Evolutionary conservation across 2,329 filamentous ascomycete species (phyloP).

Genomic region (Botrytis elliptica): DNA sequence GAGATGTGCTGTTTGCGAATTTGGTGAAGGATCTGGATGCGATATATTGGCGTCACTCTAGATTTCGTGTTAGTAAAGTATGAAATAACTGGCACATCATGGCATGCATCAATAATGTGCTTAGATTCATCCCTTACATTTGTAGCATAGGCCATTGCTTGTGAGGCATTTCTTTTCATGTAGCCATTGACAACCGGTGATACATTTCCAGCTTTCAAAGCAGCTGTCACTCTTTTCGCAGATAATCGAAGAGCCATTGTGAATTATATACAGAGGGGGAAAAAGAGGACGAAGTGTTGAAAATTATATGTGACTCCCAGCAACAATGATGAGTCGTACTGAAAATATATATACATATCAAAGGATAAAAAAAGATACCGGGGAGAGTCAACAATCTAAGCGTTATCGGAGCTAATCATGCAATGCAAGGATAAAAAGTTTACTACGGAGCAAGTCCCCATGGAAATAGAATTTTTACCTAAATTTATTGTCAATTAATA

Average conservation of each 20-base stretch:
- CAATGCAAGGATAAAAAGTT: conserved; percentile 10
- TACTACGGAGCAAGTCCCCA: background rate
- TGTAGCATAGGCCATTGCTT: conserved; percentile 40
- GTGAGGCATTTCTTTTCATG: conserved; percentile 36
- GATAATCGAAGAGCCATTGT: conserved; percentile 37
- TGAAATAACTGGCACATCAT: conserved; percentile 4
- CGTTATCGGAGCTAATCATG: conserved; percentile 20
- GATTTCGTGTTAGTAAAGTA: conserved; percentile 19
- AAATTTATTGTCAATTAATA: background rate
- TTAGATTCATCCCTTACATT: conserved; percentile 41
- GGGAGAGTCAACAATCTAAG: conserved; percentile 14
- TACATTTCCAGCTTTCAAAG: conserved; percentile 33
- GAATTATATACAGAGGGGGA: conserved; percentile 1
- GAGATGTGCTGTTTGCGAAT: conserved; percentile 73
- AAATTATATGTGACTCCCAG: background rate
- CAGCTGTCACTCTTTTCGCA: conserved; percentile 34
- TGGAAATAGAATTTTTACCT: background rate
- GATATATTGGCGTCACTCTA: conserved; percentile 47
- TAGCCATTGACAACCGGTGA: conserved; percentile 30
- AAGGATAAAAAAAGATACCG: conserved; percentile 7
- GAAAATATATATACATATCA: background rate
- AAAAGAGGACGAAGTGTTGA: background rate
- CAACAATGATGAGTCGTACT: background rate
- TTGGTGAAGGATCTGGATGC: conserved; percentile 69
- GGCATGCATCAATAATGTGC: conserved; percentile 41